A percentile compares a stretch with the other conserved stretches of the same genome.
Conservation (phyloP, 2,329 filamentous ascomycete species). For the Ophiostoma quercus region DNA sequence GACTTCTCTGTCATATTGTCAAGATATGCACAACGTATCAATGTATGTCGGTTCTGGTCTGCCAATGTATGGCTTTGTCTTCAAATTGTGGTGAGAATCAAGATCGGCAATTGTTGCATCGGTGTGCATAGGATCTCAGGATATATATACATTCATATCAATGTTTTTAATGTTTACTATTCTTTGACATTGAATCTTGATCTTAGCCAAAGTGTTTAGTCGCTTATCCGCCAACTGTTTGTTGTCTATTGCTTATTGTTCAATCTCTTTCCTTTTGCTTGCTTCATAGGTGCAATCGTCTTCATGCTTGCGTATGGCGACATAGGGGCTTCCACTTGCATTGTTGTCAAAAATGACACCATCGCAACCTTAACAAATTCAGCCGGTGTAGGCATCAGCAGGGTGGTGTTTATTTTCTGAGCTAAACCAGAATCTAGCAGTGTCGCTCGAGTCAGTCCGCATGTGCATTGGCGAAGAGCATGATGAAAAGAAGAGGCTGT, state of each 20-base stretch:
- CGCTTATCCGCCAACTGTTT: no score
- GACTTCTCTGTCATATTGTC: neutral
- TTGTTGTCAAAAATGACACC: neutral
- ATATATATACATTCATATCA: neutral
- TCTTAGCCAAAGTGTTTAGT: no score
- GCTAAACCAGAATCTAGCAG: neutral
- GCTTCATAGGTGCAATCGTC: neutral
- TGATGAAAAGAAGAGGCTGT: neutral
- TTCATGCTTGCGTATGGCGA: conserved; percentile 1
- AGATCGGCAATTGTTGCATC: neutral
- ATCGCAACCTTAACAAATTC: neutral
- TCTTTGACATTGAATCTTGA: no score
- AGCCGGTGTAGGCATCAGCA: neutral
- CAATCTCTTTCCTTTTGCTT: neutral
- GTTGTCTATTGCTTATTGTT: neutral
- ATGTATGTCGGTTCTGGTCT: neutral
- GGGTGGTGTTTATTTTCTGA: neutral
- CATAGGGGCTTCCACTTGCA: neutral
- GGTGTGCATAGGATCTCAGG: neutral
- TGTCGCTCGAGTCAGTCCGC: neutral
- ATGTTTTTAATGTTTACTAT: neutral
- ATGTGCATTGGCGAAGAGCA: neutral
- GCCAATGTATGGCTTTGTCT: neutral
- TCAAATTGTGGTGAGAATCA: neutral
- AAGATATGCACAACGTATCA: neutral